phyloP scores from a whole-genome alignment of 371 early-diverging fungal genomes.

The Rhizopus sp. region DNA sequence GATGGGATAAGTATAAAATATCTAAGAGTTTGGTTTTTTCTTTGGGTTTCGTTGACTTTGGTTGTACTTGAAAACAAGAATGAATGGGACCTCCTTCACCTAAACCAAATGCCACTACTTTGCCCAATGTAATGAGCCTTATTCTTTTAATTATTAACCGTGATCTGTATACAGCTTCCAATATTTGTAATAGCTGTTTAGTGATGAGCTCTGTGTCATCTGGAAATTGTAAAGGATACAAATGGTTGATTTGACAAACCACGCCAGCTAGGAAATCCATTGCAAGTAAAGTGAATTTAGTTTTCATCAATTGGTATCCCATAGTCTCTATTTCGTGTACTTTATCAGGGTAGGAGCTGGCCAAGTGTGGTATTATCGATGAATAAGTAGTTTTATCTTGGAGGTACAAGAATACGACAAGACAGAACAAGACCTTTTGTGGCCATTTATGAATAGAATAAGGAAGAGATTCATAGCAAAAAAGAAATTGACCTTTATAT shows the following conservation, averaged over 20 bases:
- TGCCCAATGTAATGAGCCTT: slow-evolving; percentile 6
- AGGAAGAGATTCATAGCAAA: too few species aligned
- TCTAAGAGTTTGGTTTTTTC: slow-evolving; percentile 1
- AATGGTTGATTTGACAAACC: slow-evolving; percentile 2
- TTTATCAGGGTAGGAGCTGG: background rate
- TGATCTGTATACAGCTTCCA: slow-evolving; percentile 6
- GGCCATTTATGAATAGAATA: too few species aligned
- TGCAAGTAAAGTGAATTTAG: slow-evolving; percentile 1
- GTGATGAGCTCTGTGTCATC: slow-evolving; percentile 3
- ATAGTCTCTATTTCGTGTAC: background rate
- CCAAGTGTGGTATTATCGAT: background rate
- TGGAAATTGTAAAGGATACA: slow-evolving; percentile 5
- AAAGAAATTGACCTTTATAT: too few species aligned
- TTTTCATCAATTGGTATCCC: slow-evolving; percentile 8
- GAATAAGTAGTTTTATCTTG: too few species aligned
- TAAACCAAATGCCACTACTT: slow-evolving; percentile 6
- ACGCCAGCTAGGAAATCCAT: slow-evolving; percentile 9
- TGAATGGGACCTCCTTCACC: slow-evolving; percentile 8
- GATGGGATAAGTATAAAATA: background rate
- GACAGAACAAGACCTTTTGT: too few species aligned
- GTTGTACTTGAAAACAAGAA: slow-evolving; percentile 4
- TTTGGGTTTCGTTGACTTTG: background rate
- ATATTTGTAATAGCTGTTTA: slow-evolving; percentile 2
- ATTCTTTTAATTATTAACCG: slow-evolving; percentile 5
- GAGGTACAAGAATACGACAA: too few species aligned